These are phyloP conservation scores for Psidium guajava DNA, from an alignment of 345 rosid genomes.

Conservation along the genomic window DNA sequence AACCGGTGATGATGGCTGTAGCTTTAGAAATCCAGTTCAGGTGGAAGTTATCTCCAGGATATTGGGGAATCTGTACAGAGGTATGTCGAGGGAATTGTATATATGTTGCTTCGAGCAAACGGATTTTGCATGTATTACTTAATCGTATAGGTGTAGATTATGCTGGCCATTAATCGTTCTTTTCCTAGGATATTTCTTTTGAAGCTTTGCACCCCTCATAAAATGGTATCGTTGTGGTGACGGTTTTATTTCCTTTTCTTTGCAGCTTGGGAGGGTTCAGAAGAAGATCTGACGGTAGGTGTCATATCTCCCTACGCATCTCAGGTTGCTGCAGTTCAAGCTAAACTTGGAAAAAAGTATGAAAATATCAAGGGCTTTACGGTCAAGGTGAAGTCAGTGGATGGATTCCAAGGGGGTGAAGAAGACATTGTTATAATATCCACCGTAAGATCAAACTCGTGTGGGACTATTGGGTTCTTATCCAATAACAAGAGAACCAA, in stretches of 20 bases:
- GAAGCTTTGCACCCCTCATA: neutral
- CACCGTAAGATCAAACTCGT: slow-evolving; percentile 24
- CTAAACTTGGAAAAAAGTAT: slow-evolving; percentile 13
- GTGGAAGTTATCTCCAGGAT: slow-evolving; percentile 25
- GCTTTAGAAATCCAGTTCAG: slow-evolving; percentile 34
- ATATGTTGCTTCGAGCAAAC: neutral
- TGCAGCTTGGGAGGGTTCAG: slow-evolving; percentile 18
- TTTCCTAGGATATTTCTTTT: neutral
- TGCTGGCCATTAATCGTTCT: neutral
- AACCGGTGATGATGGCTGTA: slow-evolving; percentile 3
- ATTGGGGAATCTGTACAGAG: slow-evolving; percentile 20
- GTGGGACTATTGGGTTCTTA: slow-evolving; percentile 19
- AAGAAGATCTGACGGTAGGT: slow-evolving; percentile 20
- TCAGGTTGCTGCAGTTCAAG: slow-evolving; percentile 23
- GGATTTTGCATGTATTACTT: neutral
- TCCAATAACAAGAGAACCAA: slow-evolving; percentile 14
- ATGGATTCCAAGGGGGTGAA: slow-evolving; percentile 36
- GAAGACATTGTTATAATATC: slow-evolving; percentile 28
- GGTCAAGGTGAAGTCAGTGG: slow-evolving; percentile 23
- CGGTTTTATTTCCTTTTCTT: neutral
- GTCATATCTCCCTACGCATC: slow-evolving; percentile 31
- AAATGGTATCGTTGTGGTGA: neutral
- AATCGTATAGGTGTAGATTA: neutral
- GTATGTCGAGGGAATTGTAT: slow-evolving; percentile 6
- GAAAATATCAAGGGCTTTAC: slow-evolving; percentile 2